Base-by-base conservation (phyloP, 2,329 filamentous ascomycete species). In the Penicillium sp. region DNA sequence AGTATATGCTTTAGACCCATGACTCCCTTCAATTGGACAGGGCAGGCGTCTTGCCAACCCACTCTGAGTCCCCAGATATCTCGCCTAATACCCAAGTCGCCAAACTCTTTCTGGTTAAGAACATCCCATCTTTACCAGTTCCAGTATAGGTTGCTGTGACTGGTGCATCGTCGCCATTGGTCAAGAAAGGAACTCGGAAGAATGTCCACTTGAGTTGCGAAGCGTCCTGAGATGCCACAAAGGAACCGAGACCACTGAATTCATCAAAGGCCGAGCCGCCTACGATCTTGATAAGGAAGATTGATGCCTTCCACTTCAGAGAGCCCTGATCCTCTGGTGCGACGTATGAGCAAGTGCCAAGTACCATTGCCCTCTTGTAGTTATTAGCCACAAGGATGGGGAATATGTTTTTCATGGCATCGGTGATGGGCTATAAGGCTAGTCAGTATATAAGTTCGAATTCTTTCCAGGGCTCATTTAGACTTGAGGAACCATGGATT, bases 281-380 rank as follows among this genome's bases (percentile, higher is more conserved):
- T 16, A 44, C 36, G 13, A 44, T 8, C 19, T 44, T 44, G 30
- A 44, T 13, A 27, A 44, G 22, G 14, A 19, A 13, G 5, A 44
- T 29, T 10, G 19, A 44, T 22, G 19, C 14, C 16, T 44, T 44
- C 41, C 41, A 44, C 31, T 44, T 44, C 8, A 44, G n/a, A 28
- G 22, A 22, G 10, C 41, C 41, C 29, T 36, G 29, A 19, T 44
- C 41, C 13, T 37, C 31, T 28, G 41, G 33, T 28, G 41, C 31
- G 22, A 33, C 19, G 8, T 16, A 44, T 11, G 41, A 44, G 14
- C 41, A 44, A n/a, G 41, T 44, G n/a, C 41, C 41, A 6, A 44
- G 41, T 14, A 44, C 41, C 41, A 37, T 44, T 27, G 41, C 41
- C n/a, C 41, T 27, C 18, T 44, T 44, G 33, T 44, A 44, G 22